Percentiles rank a stretch among this genome's conserved stretches.
Evolutionary conservation across 1,139 yeast species (phyloP).

Genomic region (Diutina rugosa): DNA sequence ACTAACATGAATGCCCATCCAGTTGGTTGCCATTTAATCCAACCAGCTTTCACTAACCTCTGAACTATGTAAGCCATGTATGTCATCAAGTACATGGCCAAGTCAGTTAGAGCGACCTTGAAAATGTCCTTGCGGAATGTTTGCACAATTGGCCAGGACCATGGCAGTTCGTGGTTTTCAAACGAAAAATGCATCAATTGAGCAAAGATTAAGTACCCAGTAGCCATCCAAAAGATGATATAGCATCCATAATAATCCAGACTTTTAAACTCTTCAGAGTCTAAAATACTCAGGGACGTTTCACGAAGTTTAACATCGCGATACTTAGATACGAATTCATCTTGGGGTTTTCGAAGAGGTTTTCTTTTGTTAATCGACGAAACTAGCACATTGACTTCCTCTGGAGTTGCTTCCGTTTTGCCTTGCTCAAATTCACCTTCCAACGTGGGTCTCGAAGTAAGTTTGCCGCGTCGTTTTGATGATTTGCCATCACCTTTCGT

Average conservation of each 20-base stretch:
- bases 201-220: conserved; percentile 38
- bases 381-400: neutral
- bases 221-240: conserved; percentile 55
- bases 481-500: neutral
- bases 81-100: conserved; percentile 51
- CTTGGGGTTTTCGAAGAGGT: neutral
- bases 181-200: conserved; percentile 31
- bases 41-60: conserved; percentile 23
- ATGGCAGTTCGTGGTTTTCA: conserved; percentile 18
- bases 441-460: neutral
- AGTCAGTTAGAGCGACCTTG: conserved; percentile 57
- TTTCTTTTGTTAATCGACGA: neutral
- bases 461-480: neutral
- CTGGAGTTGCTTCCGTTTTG: neutral
- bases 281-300: conserved; percentile 21
- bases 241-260: conserved; percentile 52
- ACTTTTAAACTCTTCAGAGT: conserved; percentile 22
- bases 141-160: conserved; percentile 25
- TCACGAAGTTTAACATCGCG: neutral
- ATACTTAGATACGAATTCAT: neutral
- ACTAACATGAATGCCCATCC: conserved; percentile 53
- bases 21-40: conserved; percentile 39
- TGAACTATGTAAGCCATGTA: conserved; percentile 51
- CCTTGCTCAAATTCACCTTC: neutral
- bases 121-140: conserved; percentile 42